Evolutionary conservation across 2,329 filamentous ascomycete genomes (phyloP).

Genomic region (Eutypella sp.): DNA sequence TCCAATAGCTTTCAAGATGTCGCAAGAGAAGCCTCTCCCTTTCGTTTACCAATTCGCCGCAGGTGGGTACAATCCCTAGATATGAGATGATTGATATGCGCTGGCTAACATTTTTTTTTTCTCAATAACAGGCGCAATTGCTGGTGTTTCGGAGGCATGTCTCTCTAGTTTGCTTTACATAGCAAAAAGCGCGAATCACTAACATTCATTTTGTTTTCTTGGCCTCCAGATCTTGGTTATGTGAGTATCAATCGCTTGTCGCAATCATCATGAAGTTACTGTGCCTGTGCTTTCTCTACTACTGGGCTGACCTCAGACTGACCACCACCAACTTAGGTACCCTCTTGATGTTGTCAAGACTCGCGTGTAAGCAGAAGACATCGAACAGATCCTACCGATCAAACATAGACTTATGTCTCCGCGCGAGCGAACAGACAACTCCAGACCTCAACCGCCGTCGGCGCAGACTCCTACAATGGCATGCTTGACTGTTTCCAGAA

Average conservation of each 20-base stretch:
- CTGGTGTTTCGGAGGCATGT: slow-evolving; percentile 93
- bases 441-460: slow-evolving; percentile 67
- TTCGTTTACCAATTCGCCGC: slow-evolving; percentile 95
- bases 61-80: slow-evolving; percentile 48
- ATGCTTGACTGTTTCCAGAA: slow-evolving; percentile 98
- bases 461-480: slow-evolving; percentile 86
- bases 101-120: slow-evolving; percentile 22
- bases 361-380: slow-evolving; percentile 65
- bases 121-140: slow-evolving; percentile 68
- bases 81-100: too few relatives aligned
- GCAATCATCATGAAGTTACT: too few relatives aligned
- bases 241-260: slow-evolving; percentile 42
- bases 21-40: slow-evolving; percentile 69
- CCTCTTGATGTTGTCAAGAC: slow-evolving; percentile 98
- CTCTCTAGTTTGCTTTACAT: neutral
- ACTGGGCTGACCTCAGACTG: too few relatives aligned
- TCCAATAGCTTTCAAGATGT: slow-evolving; percentile 34
- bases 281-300: too few relatives aligned
- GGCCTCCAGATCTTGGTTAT: slow-evolving; percentile 73
- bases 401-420: slow-evolving; percentile 2
- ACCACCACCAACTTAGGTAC: slow-evolving; percentile 61
- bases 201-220: slow-evolving; percentile 14
- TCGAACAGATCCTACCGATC: neutral
- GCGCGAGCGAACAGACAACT: slow-evolving; percentile 60
- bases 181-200: neutral